Evolutionary conservation across 2,329 filamentous ascomycete species (phyloP).

Genomic region (Xenoacremonium recifei): DNA sequence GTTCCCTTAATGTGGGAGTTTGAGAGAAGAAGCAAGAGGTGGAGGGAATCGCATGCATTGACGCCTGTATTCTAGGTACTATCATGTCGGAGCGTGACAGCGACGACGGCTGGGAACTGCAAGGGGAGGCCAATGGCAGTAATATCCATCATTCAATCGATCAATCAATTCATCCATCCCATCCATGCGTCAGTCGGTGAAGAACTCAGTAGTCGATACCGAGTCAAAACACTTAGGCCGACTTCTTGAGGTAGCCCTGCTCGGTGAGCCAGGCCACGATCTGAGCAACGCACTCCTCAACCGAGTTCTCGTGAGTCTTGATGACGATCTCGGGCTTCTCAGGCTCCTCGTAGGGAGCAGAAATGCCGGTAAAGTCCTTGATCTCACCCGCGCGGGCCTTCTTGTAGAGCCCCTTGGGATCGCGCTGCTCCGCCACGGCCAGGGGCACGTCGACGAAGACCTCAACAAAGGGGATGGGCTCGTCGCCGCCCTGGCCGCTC

Average conservation of each 20-base stretch:
- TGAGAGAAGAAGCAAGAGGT: conserved; percentile 1
- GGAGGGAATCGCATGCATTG: conserved; percentile 17
- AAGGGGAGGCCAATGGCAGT: too few relatives aligned
- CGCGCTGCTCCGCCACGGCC: conserved; percentile 88
- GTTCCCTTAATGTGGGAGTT: conserved; percentile 47
- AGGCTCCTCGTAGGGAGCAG: conserved; percentile 91
- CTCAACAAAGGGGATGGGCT: conserved; percentile 84
- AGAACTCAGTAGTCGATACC: too few relatives aligned
- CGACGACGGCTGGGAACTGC: conserved; percentile 16
- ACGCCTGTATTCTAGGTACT: conserved; percentile 29
- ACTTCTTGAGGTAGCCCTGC: conserved; percentile 51
- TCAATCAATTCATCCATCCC: too few relatives aligned
- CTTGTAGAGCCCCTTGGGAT: conserved; percentile 97
- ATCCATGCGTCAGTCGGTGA: too few relatives aligned
- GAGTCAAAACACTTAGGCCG: conserved; percentile 16
- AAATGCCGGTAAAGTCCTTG: conserved; percentile 96
- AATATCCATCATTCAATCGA: conserved; percentile 17
- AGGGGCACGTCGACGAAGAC: conserved; percentile 90
- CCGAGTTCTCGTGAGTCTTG: conserved; percentile 74
- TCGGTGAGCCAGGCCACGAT: conserved; percentile 78
- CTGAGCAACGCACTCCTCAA: conserved; percentile 84
- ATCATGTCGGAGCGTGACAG: conserved; percentile 21
- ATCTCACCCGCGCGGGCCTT: conserved; percentile 92
- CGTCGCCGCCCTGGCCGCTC: conserved; percentile 51
- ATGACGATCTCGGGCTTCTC: conserved; percentile 84